phyloP scores from a whole-genome alignment of 169 alveolate genomes.

The Neospora caninum region DNA sequence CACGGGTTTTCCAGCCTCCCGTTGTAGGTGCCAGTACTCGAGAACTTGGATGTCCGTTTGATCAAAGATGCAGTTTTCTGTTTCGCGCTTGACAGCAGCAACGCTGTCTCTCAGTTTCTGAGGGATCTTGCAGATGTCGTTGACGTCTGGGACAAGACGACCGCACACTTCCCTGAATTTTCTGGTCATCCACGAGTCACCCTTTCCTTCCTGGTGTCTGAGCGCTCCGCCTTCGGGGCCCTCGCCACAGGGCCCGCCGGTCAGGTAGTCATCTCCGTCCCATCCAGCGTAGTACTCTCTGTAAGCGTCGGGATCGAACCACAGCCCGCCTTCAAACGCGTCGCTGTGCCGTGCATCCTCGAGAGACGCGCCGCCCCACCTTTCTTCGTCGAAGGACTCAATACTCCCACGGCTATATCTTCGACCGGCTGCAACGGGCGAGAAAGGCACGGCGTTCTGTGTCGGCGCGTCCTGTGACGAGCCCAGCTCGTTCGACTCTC shows the following conservation, averaged over 20 bases:
- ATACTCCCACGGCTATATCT: too few species aligned
- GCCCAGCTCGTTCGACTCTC: too few species aligned
- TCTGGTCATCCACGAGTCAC: background rate
- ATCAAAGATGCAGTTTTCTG: background rate
- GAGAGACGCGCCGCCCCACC: too few species aligned
- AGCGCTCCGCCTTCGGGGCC: background rate
- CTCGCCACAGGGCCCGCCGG: background rate
- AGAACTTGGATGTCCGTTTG: background rate
- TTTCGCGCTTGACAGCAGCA: background rate
- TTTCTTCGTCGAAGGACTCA: too few species aligned
- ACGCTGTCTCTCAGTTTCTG: background rate
- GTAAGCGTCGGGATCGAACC: too few species aligned
- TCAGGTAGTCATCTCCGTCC: background rate
- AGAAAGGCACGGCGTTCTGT: background rate
- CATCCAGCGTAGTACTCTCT: too few species aligned
- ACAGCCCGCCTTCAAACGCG: too few species aligned
- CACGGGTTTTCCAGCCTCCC: background rate
- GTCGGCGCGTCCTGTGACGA: background rate
- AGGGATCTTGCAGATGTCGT: background rate
- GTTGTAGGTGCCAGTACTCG: conserved; percentile 15
- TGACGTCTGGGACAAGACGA: background rate
- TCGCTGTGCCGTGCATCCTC: too few species aligned
- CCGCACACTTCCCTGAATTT: background rate
- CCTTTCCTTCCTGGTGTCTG: too few species aligned
- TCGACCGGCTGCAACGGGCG: background rate